Evolutionary conservation across 2,329 filamentous ascomycete species (phyloP), one percentile per base, ranked within the genome.

Genomic region (Tolypocladium inflatum): DNA sequence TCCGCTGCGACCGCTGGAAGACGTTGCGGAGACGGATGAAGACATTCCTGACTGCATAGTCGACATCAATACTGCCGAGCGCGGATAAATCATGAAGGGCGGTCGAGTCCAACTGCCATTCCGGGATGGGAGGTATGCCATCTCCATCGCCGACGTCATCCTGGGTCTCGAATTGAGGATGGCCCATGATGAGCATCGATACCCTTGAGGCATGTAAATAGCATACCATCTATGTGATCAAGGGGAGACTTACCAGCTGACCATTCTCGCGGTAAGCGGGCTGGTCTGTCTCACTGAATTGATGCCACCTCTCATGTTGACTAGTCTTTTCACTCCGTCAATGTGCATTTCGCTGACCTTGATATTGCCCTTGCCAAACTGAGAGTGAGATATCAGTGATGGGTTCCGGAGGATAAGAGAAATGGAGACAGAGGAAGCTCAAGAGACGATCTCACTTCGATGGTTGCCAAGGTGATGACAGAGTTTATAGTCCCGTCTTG

Each of bases 401-500:
- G 15, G 45, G 15, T 10, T 17, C 15, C 15, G 3, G 4, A 33
- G 10, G 6, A 30, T 10, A 2, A 50, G 9, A 33, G 7, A 26
- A 10, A 9, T 11, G 4, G 23, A 23, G 1, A 5, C 2, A 38
- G 2, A 38, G 2, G 23, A 26, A 19, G 39, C 1, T 10, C 0
- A 9, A 17, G 26, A 4, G n/a, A 21, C 4, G 4, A 45, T 72
- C 72, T 61, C 26, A 83, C 80, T 65, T 84, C 81, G 53, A 84
- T 84, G 1, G 80, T 77, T 11, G 81, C 81, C 59, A 84, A 63
- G 0, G 81, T 84, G 48, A 84, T 76, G 9, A 84, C 79, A 0
- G 80, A 78, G 59, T 84, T 78, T 67, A 84, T 73, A 0, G 82
- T 85, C 23, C 74, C 79, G 56, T 83, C 80, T 58, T 81, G 77